Evolutionary conservation across 306 rosid genomes (phyloP).

Genomic region (Vigna mungo): DNA sequence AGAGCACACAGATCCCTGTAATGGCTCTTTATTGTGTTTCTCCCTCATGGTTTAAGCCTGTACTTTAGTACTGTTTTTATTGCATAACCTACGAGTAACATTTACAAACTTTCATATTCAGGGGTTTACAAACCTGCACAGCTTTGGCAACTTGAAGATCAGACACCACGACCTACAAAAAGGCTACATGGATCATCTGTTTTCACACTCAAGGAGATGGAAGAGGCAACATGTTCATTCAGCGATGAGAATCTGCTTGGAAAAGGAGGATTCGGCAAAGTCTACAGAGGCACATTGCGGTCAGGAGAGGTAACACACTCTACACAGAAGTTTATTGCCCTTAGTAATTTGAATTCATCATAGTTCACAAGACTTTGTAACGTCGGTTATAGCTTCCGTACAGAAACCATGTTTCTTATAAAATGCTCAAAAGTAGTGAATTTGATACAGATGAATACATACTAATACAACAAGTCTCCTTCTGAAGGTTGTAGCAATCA

Average conservation of each 20-base stretch:
- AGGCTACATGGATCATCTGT: conserved; percentile 80
- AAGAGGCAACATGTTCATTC: conserved; percentile 89
- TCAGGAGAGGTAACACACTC: conserved; percentile 77
- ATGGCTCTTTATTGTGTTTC: conserved; percentile 2
- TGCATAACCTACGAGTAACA: conserved; percentile 25
- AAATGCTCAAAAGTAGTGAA: conserved; percentile 28
- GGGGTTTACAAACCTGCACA: conserved; percentile 87
- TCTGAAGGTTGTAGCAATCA: conserved; percentile 83
- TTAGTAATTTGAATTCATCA: conserved; percentile 22
- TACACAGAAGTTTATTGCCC: background rate
- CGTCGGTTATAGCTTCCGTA: conserved; percentile 8
- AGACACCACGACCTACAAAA: conserved; percentile 61
- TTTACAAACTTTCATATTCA: conserved; percentile 39
- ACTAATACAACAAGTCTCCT: conserved; percentile 44
- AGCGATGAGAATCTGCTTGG: conserved; percentile 85
- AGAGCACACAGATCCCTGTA: conserved; percentile 86
- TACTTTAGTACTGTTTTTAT: background rate
- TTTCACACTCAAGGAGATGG: conserved; percentile 89
- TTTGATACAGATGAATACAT: conserved; percentile 38
- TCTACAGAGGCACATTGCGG: conserved; percentile 73
- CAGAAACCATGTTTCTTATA: conserved; percentile 14
- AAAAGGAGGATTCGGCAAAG: conserved; percentile 96
- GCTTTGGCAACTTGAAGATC: conserved; percentile 86
- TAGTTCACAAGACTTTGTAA: conserved; percentile 26
- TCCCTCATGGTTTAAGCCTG: background rate